Conservation (phyloP, 306 rosid species). For the Ormosia emarginata region DNA sequence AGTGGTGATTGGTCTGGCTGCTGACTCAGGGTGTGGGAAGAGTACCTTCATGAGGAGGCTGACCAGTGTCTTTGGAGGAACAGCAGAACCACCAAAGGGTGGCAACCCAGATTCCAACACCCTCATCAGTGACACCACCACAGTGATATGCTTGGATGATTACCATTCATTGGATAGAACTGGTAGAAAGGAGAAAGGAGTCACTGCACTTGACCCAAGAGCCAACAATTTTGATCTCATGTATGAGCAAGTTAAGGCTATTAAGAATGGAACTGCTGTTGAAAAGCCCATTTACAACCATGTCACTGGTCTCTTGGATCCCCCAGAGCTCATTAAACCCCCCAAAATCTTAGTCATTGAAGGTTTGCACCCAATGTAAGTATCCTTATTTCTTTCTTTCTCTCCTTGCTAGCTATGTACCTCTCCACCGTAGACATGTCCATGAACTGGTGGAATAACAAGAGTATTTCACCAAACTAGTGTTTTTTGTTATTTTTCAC, state of each 20-base stretch:
- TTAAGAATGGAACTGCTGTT: constrained; percentile 72
- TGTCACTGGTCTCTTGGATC: constrained; percentile 92
- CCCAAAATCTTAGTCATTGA: constrained; percentile 97
- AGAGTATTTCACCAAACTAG: not conserved
- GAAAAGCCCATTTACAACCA: constrained; percentile 90
- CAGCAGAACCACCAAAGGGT: constrained; percentile 92
- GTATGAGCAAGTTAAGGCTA: constrained; percentile 93
- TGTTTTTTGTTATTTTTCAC: not conserved
- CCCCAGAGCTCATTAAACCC: constrained; percentile 91
- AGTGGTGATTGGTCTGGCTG: constrained; percentile 92
- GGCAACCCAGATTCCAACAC: constrained; percentile 99
- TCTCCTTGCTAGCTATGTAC: not conserved
- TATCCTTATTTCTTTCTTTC: not conserved
- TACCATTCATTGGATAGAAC: constrained; percentile 93
- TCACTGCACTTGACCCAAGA: constrained; percentile 94
- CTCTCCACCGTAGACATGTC: no score
- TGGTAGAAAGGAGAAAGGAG: constrained; percentile 89
- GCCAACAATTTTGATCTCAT: constrained; percentile 93
- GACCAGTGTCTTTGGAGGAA: constrained; percentile 94
- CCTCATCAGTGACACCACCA: constrained; percentile 91
- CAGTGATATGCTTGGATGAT: constrained; percentile 94
- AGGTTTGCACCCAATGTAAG: constrained; percentile 98
- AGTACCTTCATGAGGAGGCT: constrained; percentile 98
- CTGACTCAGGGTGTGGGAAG: constrained; percentile 97
- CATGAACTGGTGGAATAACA: not conserved